Evolutionary conservation across 228 moss, liverwort and hornwort species (phyloP).

Genomic region (Sphagnum magellanicum): DNA sequence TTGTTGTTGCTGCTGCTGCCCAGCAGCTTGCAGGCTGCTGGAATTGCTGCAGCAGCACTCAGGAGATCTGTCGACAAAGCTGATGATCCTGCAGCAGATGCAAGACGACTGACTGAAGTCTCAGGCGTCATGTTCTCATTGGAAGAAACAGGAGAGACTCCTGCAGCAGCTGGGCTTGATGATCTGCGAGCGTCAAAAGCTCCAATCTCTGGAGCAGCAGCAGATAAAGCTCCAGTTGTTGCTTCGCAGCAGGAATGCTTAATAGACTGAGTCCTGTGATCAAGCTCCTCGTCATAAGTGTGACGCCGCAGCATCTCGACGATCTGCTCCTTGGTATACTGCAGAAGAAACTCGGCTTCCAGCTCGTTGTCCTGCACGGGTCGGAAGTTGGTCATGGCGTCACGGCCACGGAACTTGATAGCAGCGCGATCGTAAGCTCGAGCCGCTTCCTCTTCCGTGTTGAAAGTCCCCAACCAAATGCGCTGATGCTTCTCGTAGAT

Average conservation of each 20-base stretch:
- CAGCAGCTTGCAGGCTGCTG: too few relatives aligned
- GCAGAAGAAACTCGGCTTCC: constrained; percentile 76
- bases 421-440: constrained; percentile 94
- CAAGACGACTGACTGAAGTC: too few relatives aligned
- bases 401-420: constrained; percentile 94
- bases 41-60: too few relatives aligned
- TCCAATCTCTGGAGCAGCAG: constrained; percentile 26
- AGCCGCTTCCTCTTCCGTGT: constrained; percentile 95
- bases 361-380: constrained; percentile 82
- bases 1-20: constrained; percentile 14
- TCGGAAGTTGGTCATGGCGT: constrained; percentile 95
- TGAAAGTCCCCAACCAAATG: constrained; percentile 98
- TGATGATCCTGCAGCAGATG: too few relatives aligned
- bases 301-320: constrained; percentile 98
- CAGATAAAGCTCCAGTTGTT: constrained; percentile 44
- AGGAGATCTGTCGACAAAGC: too few relatives aligned
- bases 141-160: constrained; percentile 29
- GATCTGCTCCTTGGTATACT: constrained; percentile 81
- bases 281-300: constrained; percentile 94
- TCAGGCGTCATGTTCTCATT: constrained; percentile 18
- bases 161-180: constrained; percentile 20
- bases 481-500: constrained; percentile 99
- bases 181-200: constrained; percentile 36
- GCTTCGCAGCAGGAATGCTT: constrained; percentile 10
- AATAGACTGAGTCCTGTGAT: constrained; percentile 52